Conservation (phyloP, 257 asterid species). For the Nicotiana tabacum region DNA sequence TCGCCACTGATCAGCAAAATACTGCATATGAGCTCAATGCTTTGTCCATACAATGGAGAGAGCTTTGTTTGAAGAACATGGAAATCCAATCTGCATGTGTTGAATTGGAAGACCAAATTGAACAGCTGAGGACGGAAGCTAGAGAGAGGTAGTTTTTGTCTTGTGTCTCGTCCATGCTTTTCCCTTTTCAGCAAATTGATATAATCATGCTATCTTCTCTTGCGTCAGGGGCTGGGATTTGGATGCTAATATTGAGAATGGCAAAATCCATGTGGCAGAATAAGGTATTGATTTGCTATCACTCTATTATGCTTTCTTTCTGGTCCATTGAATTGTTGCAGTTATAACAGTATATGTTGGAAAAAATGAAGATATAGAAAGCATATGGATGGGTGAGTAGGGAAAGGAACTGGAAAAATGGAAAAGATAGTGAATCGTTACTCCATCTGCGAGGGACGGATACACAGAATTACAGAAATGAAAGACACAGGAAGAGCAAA, state of each 20-base stretch:
- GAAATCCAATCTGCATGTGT: conserved; percentile 86
- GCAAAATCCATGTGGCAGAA: conserved; percentile 22
- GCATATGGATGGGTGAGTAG: no score
- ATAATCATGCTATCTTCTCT: conserved; percentile 6
- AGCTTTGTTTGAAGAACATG: conserved; percentile 78
- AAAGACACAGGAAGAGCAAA: no score
- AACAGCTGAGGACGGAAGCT: conserved; percentile 60
- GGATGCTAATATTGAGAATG: conserved; percentile 54
- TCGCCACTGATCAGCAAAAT: conserved; percentile 61
- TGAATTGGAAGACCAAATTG: conserved; percentile 49
- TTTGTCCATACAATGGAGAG: conserved; percentile 87
- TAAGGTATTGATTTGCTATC: conserved; percentile 20
- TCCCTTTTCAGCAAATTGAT: neutral
- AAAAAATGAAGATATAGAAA: no score
- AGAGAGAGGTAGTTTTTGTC: conserved; percentile 37
- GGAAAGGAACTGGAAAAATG: no score
- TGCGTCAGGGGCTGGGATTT: conserved; percentile 61
- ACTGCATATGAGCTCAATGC: conserved; percentile 89
- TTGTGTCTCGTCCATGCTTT: neutral
- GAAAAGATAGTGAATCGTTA: no score
- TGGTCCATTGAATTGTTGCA: no score
- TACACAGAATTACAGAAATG: no score
- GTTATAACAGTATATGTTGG: no score
- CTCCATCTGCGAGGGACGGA: no score
- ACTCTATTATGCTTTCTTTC: neutral